These are phyloP conservation scores for Haplosporangium gracile DNA, from an alignment of 192 early-diverging fungal species.

Conservation along the genomic window DNA sequence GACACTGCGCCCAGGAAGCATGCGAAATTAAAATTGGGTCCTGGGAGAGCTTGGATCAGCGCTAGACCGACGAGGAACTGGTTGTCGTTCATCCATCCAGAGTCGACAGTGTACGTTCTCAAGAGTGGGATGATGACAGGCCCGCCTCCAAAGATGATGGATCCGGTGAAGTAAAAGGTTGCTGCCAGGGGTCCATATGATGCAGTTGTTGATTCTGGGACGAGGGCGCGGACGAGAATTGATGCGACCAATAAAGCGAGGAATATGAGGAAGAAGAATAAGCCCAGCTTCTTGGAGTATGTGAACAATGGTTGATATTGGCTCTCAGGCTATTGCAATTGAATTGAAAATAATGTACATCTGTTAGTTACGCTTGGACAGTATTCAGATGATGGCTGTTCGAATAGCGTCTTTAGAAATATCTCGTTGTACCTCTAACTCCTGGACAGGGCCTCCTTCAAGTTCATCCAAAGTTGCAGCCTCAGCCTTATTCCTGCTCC, in stretches of 20 bases:
- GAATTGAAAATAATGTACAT: background rate
- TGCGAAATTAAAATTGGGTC: conserved; percentile 79
- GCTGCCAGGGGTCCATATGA: conserved; percentile 45
- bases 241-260: conserved; percentile 62
- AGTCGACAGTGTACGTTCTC: conserved; percentile 65
- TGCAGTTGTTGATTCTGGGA: conserved; percentile 25
- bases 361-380: background rate
- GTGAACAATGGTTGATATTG: conserved; percentile 14
- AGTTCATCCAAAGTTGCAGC: background rate
- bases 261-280: conserved; percentile 60
- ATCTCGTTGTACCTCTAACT: background rate
- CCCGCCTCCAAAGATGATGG: conserved; percentile 75
- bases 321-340: background rate
- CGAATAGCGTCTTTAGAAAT: background rate
- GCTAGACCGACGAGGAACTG: conserved; percentile 77
- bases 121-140: conserved; percentile 74
- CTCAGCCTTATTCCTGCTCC: conserved; percentile 23
- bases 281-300: conserved; percentile 53
- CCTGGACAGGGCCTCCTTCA: background rate
- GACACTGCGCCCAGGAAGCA: conserved; percentile 73
- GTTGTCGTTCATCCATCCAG: conserved; percentile 64
- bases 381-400: background rate
- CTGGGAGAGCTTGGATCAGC: conserved; percentile 67
- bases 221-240: conserved; percentile 53
- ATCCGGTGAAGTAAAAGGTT: conserved; percentile 71